These are phyloP conservation scores for Tolypocladium tundrense DNA, from an alignment of 2,329 filamentous ascomycete genomes.

Conservation along the genomic window DNA sequence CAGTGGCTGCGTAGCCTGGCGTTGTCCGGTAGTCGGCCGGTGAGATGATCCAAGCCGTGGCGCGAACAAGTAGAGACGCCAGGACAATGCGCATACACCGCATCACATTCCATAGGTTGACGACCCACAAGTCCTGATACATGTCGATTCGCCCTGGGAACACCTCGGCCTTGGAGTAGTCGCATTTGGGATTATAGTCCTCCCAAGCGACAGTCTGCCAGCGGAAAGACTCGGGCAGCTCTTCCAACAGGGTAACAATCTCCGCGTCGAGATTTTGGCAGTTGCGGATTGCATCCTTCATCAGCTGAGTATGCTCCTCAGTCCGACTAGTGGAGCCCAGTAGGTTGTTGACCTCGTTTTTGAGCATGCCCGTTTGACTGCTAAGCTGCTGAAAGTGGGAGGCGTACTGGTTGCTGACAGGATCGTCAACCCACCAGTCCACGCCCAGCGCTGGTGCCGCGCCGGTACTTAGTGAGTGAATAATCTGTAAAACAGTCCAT, in stretches of 20 bases:
- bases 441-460: slow-evolving; percentile 39
- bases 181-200: slow-evolving; percentile 36
- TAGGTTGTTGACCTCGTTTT: slow-evolving; percentile 39
- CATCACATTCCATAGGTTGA: slow-evolving; percentile 43
- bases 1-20: slow-evolving; percentile 45
- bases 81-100: slow-evolving; percentile 43
- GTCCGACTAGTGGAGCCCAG: slow-evolving; percentile 34
- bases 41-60: slow-evolving; percentile 47
- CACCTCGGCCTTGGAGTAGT: slow-evolving; percentile 42
- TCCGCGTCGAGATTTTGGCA: slow-evolving; percentile 42
- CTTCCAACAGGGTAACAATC: slow-evolving; percentile 36
- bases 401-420: slow-evolving; percentile 34
- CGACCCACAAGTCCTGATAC: slow-evolving; percentile 48
- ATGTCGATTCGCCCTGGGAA: slow-evolving; percentile 51
- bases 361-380: slow-evolving; percentile 42
- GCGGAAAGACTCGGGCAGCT: slow-evolving; percentile 36
- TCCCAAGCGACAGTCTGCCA: slow-evolving; percentile 46
- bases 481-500: slow-evolving; percentile 27
- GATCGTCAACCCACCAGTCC: slow-evolving; percentile 48
- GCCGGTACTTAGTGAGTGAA: slow-evolving; percentile 43
- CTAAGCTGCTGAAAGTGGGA: slow-evolving; percentile 37
- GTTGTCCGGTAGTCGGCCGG: slow-evolving; percentile 53
- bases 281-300: slow-evolving; percentile 39
- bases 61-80: slow-evolving; percentile 42
- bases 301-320: slow-evolving; percentile 37